Conservation (phyloP, 352 stramenopile genomes). For the Thalassiosira livingstoniorum region DNA sequence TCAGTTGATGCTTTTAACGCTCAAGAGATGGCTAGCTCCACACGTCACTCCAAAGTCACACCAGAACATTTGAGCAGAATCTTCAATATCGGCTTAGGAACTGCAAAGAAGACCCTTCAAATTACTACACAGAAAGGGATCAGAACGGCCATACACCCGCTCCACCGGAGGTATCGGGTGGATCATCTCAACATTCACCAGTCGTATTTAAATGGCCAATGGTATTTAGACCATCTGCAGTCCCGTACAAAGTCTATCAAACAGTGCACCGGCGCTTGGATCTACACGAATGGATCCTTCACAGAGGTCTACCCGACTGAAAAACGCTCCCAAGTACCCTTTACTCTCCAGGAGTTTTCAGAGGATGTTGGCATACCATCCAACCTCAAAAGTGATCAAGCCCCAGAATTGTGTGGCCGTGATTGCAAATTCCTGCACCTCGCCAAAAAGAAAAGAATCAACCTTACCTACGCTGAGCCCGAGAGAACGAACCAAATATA, state of each 20-base stretch:
- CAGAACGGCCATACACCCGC: not conserved
- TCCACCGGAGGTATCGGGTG: slow-evolving; percentile 10
- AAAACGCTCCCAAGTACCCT: too few species aligned
- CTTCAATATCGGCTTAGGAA: slow-evolving; percentile 8
- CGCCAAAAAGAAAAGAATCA: not conserved
- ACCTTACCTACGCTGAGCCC: slow-evolving; percentile 30
- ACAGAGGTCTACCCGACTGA: slow-evolving; percentile 12
- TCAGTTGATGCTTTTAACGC: too few species aligned
- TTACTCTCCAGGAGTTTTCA: not conserved
- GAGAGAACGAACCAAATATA: slow-evolving; percentile 21
- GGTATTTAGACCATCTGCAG: not conserved
- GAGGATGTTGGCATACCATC: slow-evolving; percentile 21
- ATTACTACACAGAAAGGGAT: slow-evolving; percentile 19
- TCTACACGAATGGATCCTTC: slow-evolving; percentile 11
- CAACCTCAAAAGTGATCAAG: slow-evolving; percentile 17
- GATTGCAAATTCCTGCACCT: slow-evolving; percentile 2
- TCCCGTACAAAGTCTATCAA: not conserved
- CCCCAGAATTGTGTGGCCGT: slow-evolving; percentile 4
- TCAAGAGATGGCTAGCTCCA: not conserved
- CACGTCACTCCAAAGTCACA: slow-evolving; percentile 2
- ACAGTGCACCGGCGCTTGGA: slow-evolving; percentile 5
- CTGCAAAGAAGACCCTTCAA: not conserved
- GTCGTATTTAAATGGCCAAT: not conserved
- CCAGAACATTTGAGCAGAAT: not conserved
- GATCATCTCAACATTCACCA: slow-evolving; percentile 12